phyloP scores from a whole-genome alignment of 805 yeast genomes.

The Saccharomycopsis sp. region DNA sequence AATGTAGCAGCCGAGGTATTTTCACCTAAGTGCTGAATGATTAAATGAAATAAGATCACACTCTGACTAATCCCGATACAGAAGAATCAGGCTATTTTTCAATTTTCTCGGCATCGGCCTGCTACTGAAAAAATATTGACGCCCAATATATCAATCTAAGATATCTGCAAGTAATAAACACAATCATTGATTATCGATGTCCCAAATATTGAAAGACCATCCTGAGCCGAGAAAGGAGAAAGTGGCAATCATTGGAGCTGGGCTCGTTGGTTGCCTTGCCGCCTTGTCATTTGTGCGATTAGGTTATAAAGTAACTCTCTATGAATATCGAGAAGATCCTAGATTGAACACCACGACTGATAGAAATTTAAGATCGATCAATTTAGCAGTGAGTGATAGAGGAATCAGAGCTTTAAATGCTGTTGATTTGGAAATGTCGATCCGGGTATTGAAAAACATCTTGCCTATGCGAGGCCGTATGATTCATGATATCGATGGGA shows the following conservation, averaged over 20 bases:
- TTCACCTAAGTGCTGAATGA: too few relatives aligned
- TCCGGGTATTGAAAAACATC: conserved; percentile 47
- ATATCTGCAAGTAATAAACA: too few relatives aligned
- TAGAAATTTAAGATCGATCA: conserved; percentile 59
- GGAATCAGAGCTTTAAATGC: conserved; percentile 66
- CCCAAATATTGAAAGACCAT: conserved; percentile 1
- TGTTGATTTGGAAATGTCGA: conserved; percentile 54
- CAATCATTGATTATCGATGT: too few relatives aligned
- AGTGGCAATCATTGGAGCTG: conserved; percentile 77
- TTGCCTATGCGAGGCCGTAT: conserved; percentile 88
- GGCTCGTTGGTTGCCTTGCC: conserved; percentile 79
- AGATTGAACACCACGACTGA: conserved; percentile 31
- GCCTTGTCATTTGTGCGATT: conserved; percentile 71
- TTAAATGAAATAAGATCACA: too few relatives aligned
- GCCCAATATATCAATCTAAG: too few relatives aligned
- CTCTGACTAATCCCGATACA: too few relatives aligned
- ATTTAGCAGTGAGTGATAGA: conserved; percentile 80
- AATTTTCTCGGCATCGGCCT: too few relatives aligned
- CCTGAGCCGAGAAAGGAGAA: conserved; percentile 24
- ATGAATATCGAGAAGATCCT: conserved; percentile 69
- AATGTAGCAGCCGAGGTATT: too few relatives aligned
- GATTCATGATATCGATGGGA: conserved; percentile 69
- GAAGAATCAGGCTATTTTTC: too few relatives aligned
- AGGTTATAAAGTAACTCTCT: conserved; percentile 67
- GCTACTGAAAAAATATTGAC: too few relatives aligned